Percentiles rank a stretch among this genome's conserved stretches.
Conservation (phyloP, 1,139 yeast genomes). For the Saccharomyces hybrid region DNA sequence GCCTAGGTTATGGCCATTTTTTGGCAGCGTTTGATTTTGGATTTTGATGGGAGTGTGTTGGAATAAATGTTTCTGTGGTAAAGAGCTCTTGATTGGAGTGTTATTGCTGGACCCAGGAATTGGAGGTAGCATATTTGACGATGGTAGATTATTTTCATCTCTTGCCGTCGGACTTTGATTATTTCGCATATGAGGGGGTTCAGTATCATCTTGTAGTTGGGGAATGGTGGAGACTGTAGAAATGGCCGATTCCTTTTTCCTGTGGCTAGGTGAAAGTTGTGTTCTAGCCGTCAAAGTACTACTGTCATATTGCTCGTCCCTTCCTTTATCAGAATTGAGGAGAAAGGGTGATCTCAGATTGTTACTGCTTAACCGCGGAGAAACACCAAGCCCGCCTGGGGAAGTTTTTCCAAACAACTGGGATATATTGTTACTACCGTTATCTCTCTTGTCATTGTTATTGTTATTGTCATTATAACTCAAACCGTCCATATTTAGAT, state of each 20-base stretch:
- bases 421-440: neutral
- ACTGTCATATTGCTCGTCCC: conserved; percentile 8
- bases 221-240: conserved; percentile 19
- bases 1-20: neutral
- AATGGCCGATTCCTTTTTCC: conserved; percentile 13
- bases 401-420: neutral
- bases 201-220: conserved; percentile 13
- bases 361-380: conserved; percentile 1
- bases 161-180: conserved; percentile 2
- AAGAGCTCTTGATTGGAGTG: conserved; percentile 18
- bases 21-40: neutral
- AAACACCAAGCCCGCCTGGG: neutral
- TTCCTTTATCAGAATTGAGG: conserved; percentile 22
- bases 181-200: conserved; percentile 10
- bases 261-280: conserved; percentile 5
- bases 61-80: conserved; percentile 27
- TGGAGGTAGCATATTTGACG: conserved; percentile 20
- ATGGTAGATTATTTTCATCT: conserved; percentile 12
- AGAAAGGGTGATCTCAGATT: conserved; percentile 29
- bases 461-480: neutral
- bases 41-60: conserved; percentile 28
- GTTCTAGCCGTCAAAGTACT: neutral
- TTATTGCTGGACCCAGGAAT: conserved; percentile 27
- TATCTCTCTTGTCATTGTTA: neutral
- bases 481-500: neutral